Percentiles rank a stretch among this genome's conserved stretches.
Conservation (phyloP, 2,329 filamentous ascomycete species). For the Thermomyces lanuginosus region DNA sequence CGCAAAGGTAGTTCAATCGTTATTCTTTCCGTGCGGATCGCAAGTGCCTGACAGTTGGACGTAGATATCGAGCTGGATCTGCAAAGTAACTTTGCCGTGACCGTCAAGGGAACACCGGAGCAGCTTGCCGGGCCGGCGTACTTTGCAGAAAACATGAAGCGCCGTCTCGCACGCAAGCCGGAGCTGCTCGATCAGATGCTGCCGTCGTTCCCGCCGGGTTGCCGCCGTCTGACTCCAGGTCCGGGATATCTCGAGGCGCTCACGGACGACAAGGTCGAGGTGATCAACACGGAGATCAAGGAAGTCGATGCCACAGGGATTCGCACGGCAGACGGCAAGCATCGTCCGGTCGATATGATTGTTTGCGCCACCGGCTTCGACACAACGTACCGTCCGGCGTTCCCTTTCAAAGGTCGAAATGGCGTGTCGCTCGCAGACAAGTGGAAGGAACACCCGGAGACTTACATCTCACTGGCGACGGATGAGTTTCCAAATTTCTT, state of each 20-base stretch:
- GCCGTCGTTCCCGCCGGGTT: constrained; percentile 26
- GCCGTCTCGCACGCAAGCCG: constrained; percentile 18
- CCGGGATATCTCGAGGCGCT: constrained; percentile 43
- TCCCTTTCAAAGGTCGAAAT: constrained; percentile 24
- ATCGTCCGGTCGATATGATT: constrained; percentile 9
- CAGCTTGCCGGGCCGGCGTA: constrained; percentile 11
- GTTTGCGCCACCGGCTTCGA: constrained; percentile 30
- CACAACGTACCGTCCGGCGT: constrained; percentile 25
- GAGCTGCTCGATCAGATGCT: constrained; percentile 22
- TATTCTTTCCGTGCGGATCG: not conserved
- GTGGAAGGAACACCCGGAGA: constrained; percentile 26
- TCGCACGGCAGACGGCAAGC: constrained; percentile 10
- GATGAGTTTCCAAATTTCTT: constrained; percentile 34
- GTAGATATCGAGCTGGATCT: constrained; percentile 17
- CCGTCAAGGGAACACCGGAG: constrained; percentile 14
- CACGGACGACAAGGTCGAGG: constrained; percentile 42
- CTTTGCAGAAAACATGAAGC: constrained; percentile 19
- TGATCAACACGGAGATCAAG: constrained; percentile 40
- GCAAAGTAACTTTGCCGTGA: constrained; percentile 17
- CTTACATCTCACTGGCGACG: constrained; percentile 32
- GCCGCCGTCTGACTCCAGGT: constrained; percentile 31
- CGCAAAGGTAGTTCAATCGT: constrained; percentile 15
- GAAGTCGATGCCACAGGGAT: constrained; percentile 19
- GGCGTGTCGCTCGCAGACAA: constrained; percentile 29
- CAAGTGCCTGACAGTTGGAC: not conserved